phyloP scores from a whole-genome alignment of 2,329 filamentous ascomycete genomes.

The Penicillium sp. region DNA sequence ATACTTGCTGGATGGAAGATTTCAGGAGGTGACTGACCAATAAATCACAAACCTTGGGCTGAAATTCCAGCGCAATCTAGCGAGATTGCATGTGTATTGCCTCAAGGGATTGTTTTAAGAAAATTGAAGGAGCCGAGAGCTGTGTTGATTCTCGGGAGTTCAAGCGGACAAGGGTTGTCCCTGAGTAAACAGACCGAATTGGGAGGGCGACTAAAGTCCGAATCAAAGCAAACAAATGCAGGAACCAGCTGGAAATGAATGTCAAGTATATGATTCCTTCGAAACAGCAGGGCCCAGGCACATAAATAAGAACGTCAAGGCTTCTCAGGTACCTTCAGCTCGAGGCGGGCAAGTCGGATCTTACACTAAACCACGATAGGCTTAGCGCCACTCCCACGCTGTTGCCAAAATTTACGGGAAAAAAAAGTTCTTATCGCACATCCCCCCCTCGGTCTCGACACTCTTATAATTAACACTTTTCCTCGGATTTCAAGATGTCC shows the following conservation, averaged over 20 bases:
- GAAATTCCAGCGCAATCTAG: slow-evolving; percentile 8
- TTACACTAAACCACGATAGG: slow-evolving; percentile 35
- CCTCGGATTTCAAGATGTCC: slow-evolving; percentile 48
- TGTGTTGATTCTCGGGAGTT: slow-evolving; percentile 8
- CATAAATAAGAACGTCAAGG: slow-evolving; percentile 3
- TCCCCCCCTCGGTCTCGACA: slow-evolving; percentile 13
- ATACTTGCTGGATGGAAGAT: slow-evolving; percentile 3
- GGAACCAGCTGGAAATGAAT: slow-evolving; percentile 6
- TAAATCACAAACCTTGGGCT: slow-evolving; percentile 5
- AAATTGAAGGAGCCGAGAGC: slow-evolving; percentile 5
- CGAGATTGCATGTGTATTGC: slow-evolving; percentile 7
- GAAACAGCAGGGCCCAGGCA: slow-evolving; percentile 1
- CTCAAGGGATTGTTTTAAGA: background rate
- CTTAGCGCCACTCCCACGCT: slow-evolving; percentile 23
- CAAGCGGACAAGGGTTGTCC: slow-evolving; percentile 9
- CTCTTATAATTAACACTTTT: slow-evolving; percentile 6
- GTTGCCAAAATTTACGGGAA: slow-evolving; percentile 23
- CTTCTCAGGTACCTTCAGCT: slow-evolving; percentile 14
- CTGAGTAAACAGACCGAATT: slow-evolving; percentile 8
- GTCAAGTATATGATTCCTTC: background rate
- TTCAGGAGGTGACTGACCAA: slow-evolving; percentile 13
- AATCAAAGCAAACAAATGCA: slow-evolving; percentile 4
- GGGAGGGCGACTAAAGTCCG: background rate
- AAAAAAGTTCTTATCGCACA: slow-evolving; percentile 33
- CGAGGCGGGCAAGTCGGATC: slow-evolving; percentile 24